Conservation (phyloP, 192 early-diverging fungal genomes). For the Mortierella hygrophila region DNA sequence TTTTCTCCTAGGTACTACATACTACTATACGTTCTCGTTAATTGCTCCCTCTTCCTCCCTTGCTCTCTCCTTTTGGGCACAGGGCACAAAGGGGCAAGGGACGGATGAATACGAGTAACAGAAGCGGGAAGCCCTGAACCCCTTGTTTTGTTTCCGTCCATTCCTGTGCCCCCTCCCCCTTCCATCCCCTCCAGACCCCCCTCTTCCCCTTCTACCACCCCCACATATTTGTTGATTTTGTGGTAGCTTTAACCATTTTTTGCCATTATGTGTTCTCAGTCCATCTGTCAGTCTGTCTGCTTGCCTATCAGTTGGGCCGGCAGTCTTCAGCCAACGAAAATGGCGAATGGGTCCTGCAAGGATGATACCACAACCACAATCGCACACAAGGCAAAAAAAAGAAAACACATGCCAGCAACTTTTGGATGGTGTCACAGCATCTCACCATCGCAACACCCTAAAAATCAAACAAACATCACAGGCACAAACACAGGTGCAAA, state of each 20-base stretch:
- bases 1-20: not conserved
- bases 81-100: not conserved
- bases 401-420: not conserved
- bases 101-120: not conserved
- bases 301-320: not conserved
- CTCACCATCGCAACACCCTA: not conserved
- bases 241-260: not conserved
- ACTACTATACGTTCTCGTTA: not conserved
- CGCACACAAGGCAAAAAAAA: not conserved
- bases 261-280: not conserved
- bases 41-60: not conserved
- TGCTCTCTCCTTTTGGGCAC: not conserved
- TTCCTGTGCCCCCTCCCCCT: not conserved
- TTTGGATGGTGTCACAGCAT: not conserved
- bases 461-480: not conserved
- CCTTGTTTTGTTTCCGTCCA: not conserved
- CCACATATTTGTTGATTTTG: conserved; percentile 1
- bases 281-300: too few species aligned
- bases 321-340: not conserved
- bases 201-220: not conserved
- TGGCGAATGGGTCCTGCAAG: not conserved
- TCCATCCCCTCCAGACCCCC: not conserved
- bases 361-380: not conserved
- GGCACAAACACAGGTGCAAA: not conserved
- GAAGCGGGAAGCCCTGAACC: not conserved